Evolutionary conservation across 2,329 filamentous ascomycete species (phyloP).

Genomic region (Tolypocladium ophioglossoides): DNA sequence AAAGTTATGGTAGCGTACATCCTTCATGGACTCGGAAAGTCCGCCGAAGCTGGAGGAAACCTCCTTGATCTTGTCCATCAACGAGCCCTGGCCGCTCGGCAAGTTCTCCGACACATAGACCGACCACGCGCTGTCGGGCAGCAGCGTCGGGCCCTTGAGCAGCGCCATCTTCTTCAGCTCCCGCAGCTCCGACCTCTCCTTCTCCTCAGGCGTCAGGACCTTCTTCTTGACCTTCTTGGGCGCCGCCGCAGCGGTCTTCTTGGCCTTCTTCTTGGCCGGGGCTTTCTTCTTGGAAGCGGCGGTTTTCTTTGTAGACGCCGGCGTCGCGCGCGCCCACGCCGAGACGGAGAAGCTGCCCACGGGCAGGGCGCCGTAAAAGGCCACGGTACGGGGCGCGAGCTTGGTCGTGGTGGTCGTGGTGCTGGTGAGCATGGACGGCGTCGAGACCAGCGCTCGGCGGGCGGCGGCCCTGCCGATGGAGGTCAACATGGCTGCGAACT

Average conservation of each 20-base stretch:
- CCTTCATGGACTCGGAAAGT: conserved; percentile 27
- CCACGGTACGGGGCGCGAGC: conserved; percentile 7
- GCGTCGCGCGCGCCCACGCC: conserved; percentile 13
- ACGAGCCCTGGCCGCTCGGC: conserved; percentile 1
- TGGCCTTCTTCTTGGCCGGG: conserved; percentile 6
- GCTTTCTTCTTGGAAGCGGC: conserved; percentile 8
- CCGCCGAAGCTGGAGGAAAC: conserved; percentile 25
- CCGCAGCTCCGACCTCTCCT: conserved; percentile 20
- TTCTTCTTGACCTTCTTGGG: conserved; percentile 17
- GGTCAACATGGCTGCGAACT: conserved; percentile 27
- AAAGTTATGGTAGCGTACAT: conserved; percentile 25
- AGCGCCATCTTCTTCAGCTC: conserved; percentile 31
- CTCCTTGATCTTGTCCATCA: conserved; percentile 12
- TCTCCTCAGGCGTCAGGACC: conserved; percentile 25
- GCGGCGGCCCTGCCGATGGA: conserved; percentile 27
- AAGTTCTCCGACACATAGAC: conserved; percentile 26
- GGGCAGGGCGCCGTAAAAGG: conserved; percentile 6
- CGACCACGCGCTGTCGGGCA: conserved; percentile 23
- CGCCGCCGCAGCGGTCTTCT: conserved; percentile 12
- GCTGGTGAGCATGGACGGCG: conserved; percentile 13
- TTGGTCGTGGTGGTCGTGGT: conserved; percentile 6
- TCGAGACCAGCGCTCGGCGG: conserved; percentile 19
- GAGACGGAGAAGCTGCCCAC: conserved; percentile 22
- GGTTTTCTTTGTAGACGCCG: conserved; percentile 11
- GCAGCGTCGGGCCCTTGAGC: conserved; percentile 24